Percentiles rank a stretch among this genome's conserved stretches.
Evolutionary conservation across 2,329 filamentous ascomycete species (phyloP).

Genomic region (Sporothrix curviconia): DNA sequence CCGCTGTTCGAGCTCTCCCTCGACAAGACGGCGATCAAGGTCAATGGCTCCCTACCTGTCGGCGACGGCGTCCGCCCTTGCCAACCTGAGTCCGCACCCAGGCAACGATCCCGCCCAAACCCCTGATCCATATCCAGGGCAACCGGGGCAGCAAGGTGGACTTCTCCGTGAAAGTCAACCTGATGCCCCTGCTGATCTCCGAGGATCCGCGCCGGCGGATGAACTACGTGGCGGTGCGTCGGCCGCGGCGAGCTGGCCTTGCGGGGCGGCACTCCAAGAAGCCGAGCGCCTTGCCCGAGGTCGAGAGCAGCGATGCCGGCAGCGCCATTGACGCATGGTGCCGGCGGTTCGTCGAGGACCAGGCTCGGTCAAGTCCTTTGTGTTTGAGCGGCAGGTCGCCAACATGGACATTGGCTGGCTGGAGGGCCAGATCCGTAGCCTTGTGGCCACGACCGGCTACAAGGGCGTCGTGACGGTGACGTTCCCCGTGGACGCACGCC

Average conservation of each 20-base stretch:
- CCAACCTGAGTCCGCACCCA: conserved; percentile 41
- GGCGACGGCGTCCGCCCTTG: conserved; percentile 38
- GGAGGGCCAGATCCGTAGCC: conserved; percentile 46
- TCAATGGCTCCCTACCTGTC: conserved; percentile 44
- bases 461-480: conserved; percentile 42
- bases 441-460: conserved; percentile 45
- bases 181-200: conserved; percentile 47
- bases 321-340: conserved; percentile 44
- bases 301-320: conserved; percentile 37
- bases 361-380: conserved; percentile 41
- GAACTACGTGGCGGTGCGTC: conserved; percentile 49
- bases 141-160: conserved; percentile 39
- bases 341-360: conserved; percentile 40
- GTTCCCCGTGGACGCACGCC: conserved; percentile 45
- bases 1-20: conserved; percentile 45
- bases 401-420: conserved; percentile 51
- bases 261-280: conserved; percentile 36
- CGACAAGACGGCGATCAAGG: conserved; percentile 42
- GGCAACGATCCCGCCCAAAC: conserved; percentile 49
- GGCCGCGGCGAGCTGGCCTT: conserved; percentile 42
- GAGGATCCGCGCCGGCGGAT: conserved; percentile 38
- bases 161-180: conserved; percentile 48
- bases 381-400: conserved; percentile 44
- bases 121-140: conserved; percentile 44
- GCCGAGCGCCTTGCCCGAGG: conserved; percentile 37